These are phyloP conservation scores for Xylaria sp. DNA, from an alignment of 2,329 filamentous ascomycete genomes.

Conservation along the genomic window DNA sequence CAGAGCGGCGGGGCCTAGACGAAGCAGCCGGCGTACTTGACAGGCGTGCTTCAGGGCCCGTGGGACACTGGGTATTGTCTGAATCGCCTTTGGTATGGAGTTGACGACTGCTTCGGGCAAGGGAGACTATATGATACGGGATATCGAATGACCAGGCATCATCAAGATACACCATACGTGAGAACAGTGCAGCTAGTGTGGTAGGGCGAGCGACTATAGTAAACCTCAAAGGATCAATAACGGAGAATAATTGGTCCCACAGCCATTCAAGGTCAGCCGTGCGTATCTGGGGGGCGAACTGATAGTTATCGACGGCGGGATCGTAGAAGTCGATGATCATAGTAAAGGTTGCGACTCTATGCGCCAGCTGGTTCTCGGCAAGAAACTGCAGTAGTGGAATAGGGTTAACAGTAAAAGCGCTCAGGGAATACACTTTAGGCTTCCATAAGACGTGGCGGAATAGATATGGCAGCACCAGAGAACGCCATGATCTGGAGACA, in stretches of 20 bases:
- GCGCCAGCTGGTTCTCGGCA: slow-evolving; percentile 43
- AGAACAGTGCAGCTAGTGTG: slow-evolving; percentile 65
- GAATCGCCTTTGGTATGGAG: not conserved
- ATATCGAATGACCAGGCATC: slow-evolving; percentile 70
- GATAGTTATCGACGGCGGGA: slow-evolving; percentile 37
- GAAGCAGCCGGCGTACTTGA: slow-evolving; percentile 1
- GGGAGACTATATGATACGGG: slow-evolving; percentile 64
- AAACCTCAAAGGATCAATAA: slow-evolving; percentile 58
- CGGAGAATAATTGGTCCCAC: slow-evolving; percentile 61
- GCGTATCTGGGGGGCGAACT: slow-evolving; percentile 43
- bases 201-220: slow-evolving; percentile 66
- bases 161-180: slow-evolving; percentile 59
- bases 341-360: slow-evolving; percentile 50
- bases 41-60: slow-evolving; percentile 5
- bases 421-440: slow-evolving; percentile 34
- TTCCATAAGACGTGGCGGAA: slow-evolving; percentile 61
- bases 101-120: slow-evolving; percentile 43
- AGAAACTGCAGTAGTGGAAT: slow-evolving; percentile 51
- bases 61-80: not conserved
- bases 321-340: slow-evolving; percentile 46
- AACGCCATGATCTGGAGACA: slow-evolving; percentile 60
- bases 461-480: slow-evolving; percentile 57
- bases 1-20: not conserved
- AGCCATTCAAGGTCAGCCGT: slow-evolving; percentile 48
- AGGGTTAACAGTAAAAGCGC: slow-evolving; percentile 38